Base-by-base conservation (phyloP, 139 green algal species). In the Chlamydomonas sp. region DNA sequence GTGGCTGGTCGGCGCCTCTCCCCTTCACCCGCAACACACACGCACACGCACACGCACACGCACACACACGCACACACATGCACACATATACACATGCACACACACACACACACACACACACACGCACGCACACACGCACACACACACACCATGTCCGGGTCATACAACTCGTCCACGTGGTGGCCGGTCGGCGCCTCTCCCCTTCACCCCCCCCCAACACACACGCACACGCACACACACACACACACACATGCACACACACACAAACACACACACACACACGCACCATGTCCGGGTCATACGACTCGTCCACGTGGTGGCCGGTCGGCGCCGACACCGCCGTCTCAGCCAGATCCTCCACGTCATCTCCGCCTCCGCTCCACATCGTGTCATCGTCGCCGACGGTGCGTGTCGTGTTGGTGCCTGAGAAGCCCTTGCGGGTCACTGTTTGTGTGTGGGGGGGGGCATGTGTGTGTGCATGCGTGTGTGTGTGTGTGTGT, bases 71-170 rank as follows among this genome's bases (percentile, higher is more conserved):
- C n/a, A n/a, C n/a, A n/a, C n/a, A n/a, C n/a, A n/a, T n/a, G n/a
- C n/a, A n/a, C n/a, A n/a, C n/a, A n/a, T n/a, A n/a, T n/a, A n/a
- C n/a, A n/a, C n/a, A n/a, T n/a, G n/a, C n/a, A n/a, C n/a, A n/a
- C n/a, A n/a, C n/a, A n/a, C n/a, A n/a, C n/a, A n/a, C n/a, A n/a
- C n/a, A n/a, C n/a, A n/a, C n/a, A n/a, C n/a, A n/a, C n/a, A n/a
- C n/a, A n/a, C n/a, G n/a, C n/a, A n/a, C n/a, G n/a, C n/a, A n/a
- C n/a, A n/a, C n/a, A n/a, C n/a, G n/a, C n/a, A n/a, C n/a, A n/a
- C n/a, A n/a, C n/a, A n/a, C n/a, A n/a, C n/a, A n/a, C 43, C 54
- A 63, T 63, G 54, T 63, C 54, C 6, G 54, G 54, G 54, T 63
- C 54, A 63, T 63, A 16, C 54, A 35, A 16, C 54, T 63, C 54